phyloP scores from a whole-genome alignment of 2,329 filamentous ascomycete genomes.

The Arthroderma sp. region DNA sequence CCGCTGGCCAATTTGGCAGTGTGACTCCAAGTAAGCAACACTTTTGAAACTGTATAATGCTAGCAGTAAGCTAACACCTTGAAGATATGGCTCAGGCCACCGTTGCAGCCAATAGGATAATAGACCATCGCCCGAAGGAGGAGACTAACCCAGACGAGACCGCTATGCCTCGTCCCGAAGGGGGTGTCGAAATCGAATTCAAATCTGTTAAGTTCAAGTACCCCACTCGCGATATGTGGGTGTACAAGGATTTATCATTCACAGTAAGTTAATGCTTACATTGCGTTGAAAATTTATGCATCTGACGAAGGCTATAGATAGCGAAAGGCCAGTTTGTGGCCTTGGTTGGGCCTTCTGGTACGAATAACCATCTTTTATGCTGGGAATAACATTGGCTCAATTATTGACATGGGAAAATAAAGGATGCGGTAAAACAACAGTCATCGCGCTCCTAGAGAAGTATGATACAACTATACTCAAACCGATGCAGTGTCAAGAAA shows the following conservation, averaged over 20 bases:
- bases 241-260: constrained; percentile 22
- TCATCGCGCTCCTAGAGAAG: constrained; percentile 34
- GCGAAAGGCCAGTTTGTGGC: constrained; percentile 31
- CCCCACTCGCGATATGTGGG: constrained; percentile 17
- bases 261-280: constrained; percentile 5
- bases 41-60: background rate
- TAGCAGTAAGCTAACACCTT: background rate
- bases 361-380: background rate
- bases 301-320: constrained; percentile 13
- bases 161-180: constrained; percentile 2
- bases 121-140: constrained; percentile 15
- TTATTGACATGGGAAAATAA: background rate
- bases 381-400: too few relatives aligned
- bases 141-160: background rate
- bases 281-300: background rate
- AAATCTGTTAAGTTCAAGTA: constrained; percentile 26
- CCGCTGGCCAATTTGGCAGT: constrained; percentile 53
- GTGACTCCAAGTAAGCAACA: constrained; percentile 42
- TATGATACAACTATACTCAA: background rate
- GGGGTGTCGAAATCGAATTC: constrained; percentile 21
- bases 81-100: constrained; percentile 25
- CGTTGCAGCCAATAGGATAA: constrained; percentile 25
- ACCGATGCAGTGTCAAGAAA: background rate
- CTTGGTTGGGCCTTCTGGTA: constrained; percentile 34
- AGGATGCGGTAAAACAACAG: constrained; percentile 35